Evolutionary conservation across 2,329 filamentous ascomycete genomes (phyloP), one percentile per base, ranked within the genome.

Genomic region (Endoconidiophora laricicola): DNA sequence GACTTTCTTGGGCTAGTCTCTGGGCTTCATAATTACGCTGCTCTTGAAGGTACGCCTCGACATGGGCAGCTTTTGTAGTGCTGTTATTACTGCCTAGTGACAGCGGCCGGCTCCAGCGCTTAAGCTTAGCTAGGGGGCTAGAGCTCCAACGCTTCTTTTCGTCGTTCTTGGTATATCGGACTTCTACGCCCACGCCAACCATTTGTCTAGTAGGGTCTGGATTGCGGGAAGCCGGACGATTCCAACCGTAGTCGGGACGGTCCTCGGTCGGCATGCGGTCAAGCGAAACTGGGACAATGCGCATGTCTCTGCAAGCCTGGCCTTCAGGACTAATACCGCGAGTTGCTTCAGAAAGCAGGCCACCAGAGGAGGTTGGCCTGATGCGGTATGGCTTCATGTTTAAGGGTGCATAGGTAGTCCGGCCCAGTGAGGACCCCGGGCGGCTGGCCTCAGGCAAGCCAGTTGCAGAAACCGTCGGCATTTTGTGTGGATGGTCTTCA

Each of bases 21-120:
- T 61, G 38, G 58, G 57, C 24, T 58, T 51, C 48, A 47, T 48
- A 45, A 26, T 50, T 36, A 4, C 43, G 48, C 26, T 45, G 44
- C 16, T 45, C 44, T 38, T 48, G 26, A 6, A 51, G 44, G 42
- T 53, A 49, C 23, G 43, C 51, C 39, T 53, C 47, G 24, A 49
- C 51, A 16, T 53, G 51, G 20, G 38, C 39, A 12, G 41, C 42
- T 33, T 33, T 33, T 3, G 40, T 48, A 22, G 50, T 45, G 6
- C 40, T 36, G 16, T 46, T 52, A 18, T 44, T 38, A 14, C 45
- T 18, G 20, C 44, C 44, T 20, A 49, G 22, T 38, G 52, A 45
- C 6, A 50, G n/a, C 2, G 52, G 52, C 37, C 44, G 42, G 18
- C 36, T 41, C 52, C 52, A 51, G 20, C 50, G 48, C 10, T 44